These are phyloP conservation scores for Ceratocystis albifundus DNA, from an alignment of 2,329 filamentous ascomycete species.

Conservation along the genomic window DNA sequence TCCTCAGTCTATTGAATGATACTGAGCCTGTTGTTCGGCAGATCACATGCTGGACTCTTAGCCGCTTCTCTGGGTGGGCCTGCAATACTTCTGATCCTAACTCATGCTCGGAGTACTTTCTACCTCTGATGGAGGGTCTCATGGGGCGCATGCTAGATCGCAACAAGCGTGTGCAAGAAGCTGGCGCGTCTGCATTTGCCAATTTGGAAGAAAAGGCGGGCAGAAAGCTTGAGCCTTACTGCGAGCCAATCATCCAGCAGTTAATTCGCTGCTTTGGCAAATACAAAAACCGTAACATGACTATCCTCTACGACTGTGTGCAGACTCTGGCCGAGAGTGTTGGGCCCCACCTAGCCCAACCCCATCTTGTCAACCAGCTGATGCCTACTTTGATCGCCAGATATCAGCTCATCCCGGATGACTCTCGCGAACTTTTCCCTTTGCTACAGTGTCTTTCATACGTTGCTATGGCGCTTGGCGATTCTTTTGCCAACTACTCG, in stretches of 20 bases:
- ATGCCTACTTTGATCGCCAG: constrained; percentile 88
- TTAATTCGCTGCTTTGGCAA: constrained; percentile 84
- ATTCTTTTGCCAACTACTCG: constrained; percentile 74
- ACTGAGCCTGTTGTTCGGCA: constrained; percentile 81
- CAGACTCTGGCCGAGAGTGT: constrained; percentile 92
- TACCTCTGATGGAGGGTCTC: constrained; percentile 95
- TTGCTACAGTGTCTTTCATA: constrained; percentile 94
- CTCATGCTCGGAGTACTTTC: constrained; percentile 68
- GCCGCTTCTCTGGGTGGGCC: constrained; percentile 87
- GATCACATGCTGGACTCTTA: constrained; percentile 96
- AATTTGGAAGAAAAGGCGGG: constrained; percentile 91
- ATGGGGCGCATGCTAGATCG: constrained; percentile 87
- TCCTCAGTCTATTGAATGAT: constrained; percentile 76
- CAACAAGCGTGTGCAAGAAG: constrained; percentile 97
- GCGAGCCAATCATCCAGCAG: constrained; percentile 77
- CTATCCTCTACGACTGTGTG: constrained; percentile 95
- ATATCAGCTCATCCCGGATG: constrained; percentile 76
- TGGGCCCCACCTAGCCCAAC: constrained; percentile 65
- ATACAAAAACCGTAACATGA: constrained; percentile 99
- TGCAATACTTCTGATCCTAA: constrained; percentile 56
- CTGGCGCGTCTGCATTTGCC: constrained; percentile 88
- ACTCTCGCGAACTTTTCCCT: constrained; percentile 87
- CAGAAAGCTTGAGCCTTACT: constrained; percentile 69
- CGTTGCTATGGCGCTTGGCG: constrained; percentile 73
- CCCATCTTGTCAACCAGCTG: constrained; percentile 67